Evolutionary conservation across 805 yeast species (phyloP).

Genomic region (Candida pseudoglaebosa): DNA sequence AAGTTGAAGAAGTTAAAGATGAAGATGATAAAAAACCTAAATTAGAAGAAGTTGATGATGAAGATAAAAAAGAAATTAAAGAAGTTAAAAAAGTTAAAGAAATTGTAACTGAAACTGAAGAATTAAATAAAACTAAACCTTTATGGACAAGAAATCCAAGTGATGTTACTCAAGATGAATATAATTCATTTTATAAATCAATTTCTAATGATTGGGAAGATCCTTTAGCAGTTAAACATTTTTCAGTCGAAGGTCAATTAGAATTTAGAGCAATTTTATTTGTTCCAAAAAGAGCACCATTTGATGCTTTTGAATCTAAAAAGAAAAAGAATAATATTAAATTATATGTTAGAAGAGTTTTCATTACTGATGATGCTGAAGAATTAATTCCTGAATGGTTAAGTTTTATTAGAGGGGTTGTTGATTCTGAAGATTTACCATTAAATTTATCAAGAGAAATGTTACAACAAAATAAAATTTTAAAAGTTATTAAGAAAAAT

Average conservation of each 20-base stretch:
- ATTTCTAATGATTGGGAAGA: conserved; percentile 99
- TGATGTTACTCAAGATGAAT: conserved; percentile 96
- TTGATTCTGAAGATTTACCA: conserved; percentile 99
- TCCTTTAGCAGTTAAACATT: conserved; percentile 98
- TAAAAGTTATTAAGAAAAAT: conserved; percentile 99
- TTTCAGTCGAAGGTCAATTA: conserved; percentile 99
- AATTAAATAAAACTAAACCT: conserved; percentile 97
- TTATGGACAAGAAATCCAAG: conserved; percentile 99
- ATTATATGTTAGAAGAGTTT: conserved; percentile 98
- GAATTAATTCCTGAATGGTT: conserved; percentile 99
- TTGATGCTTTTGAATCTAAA: conserved; percentile 95
- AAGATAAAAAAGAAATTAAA: conserved; percentile 66
- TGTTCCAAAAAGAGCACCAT: conserved; percentile 99
- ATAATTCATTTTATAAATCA: conserved; percentile 98
- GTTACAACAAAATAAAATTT: conserved; percentile 99
- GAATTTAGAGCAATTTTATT: conserved; percentile 98
- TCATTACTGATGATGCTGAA: conserved; percentile 99
- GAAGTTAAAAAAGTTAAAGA: conserved; percentile 86
- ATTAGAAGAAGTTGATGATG: conserved; percentile 76
- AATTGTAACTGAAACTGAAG: conserved; percentile 92
- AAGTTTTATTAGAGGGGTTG: conserved; percentile 97
- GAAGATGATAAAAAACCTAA: conserved; percentile 66
- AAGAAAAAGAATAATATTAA: conserved; percentile 99
- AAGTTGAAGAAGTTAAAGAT: conserved; percentile 21
- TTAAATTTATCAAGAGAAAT: conserved; percentile 99